Percentiles rank a stretch among this genome's conserved stretches.
Evolutionary conservation across 169 alveolate species (phyloP).

Genomic region (Babesia divergens): DNA sequence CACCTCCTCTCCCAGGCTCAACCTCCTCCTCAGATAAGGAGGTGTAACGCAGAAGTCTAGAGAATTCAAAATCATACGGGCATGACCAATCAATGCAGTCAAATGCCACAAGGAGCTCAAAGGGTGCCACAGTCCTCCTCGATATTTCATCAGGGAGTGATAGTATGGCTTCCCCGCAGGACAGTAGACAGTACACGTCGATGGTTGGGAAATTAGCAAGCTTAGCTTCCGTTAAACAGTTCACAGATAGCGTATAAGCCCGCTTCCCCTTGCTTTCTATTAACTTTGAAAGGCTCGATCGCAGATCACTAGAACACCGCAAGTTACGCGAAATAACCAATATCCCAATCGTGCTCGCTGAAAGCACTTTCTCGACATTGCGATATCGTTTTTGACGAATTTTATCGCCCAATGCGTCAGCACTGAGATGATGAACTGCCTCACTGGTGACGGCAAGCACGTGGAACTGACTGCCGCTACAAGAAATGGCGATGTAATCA

Average conservation of each 20-base stretch:
- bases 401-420: slow-evolving; percentile 7
- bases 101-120: slow-evolving; percentile 69
- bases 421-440: not conserved
- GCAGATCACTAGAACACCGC: slow-evolving; percentile 31
- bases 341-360: slow-evolving; percentile 61
- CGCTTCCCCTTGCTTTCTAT: slow-evolving; percentile 48
- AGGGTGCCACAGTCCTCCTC: slow-evolving; percentile 61
- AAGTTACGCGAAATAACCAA: slow-evolving; percentile 50
- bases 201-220: slow-evolving; percentile 68
- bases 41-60: slow-evolving; percentile 8
- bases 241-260: slow-evolving; percentile 56
- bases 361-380: slow-evolving; percentile 62
- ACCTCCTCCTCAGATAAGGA: not conserved
- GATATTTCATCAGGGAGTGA: slow-evolving; percentile 52
- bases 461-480: slow-evolving; percentile 25
- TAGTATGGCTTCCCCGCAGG: slow-evolving; percentile 54
- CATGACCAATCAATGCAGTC: slow-evolving; percentile 65
- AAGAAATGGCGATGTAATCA: slow-evolving; percentile 1
- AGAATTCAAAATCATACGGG: slow-evolving; percentile 56
- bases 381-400: slow-evolving; percentile 53
- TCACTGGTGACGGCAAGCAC: not conserved
- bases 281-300: slow-evolving; percentile 31
- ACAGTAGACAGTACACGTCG: slow-evolving; percentile 65
- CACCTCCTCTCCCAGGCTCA: not conserved
- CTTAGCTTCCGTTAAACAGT: slow-evolving; percentile 70